phyloP scores from a whole-genome alignment of 2,329 filamentous ascomycete species.

The Cercospora zeina region DNA sequence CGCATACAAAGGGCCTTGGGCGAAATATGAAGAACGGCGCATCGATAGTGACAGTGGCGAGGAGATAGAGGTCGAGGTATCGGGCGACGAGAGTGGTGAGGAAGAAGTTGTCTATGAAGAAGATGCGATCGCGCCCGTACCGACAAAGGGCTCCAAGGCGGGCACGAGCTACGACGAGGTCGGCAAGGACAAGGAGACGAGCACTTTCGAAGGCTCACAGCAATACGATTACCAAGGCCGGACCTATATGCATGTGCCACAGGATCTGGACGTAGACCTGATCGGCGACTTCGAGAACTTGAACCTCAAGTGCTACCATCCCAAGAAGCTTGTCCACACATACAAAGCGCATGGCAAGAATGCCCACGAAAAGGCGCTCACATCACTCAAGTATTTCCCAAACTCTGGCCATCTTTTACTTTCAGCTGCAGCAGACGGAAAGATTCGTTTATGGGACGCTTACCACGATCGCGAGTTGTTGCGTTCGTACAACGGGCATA shows the following conservation, averaged over 20 bases:
- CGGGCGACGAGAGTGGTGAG: constrained; percentile 73
- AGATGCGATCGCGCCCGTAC: constrained; percentile 63
- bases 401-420: constrained; percentile 82
- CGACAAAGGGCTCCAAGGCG: constrained; percentile 53
- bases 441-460: constrained; percentile 90
- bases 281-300: constrained; percentile 73
- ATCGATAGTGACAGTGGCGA: constrained; percentile 69
- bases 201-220: constrained; percentile 78
- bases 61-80: constrained; percentile 67
- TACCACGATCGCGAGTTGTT: constrained; percentile 87
- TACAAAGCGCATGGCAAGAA: constrained; percentile 67
- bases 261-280: constrained; percentile 83
- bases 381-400: constrained; percentile 87
- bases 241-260: constrained; percentile 96
- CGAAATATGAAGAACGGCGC: constrained; percentile 73
- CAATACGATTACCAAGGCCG: constrained; percentile 91
- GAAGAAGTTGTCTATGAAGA: constrained; percentile 77
- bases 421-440: constrained; percentile 85
- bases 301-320: constrained; percentile 62
- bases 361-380: constrained; percentile 72
- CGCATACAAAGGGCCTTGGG: constrained; percentile 94
- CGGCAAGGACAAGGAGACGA: constrained; percentile 65
- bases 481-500: constrained; percentile 87
- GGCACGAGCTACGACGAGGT: constrained; percentile 55
- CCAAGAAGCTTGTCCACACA: constrained; percentile 88